Evolutionary conservation across 192 early-diverging fungal species (phyloP).

Genomic region (Gaertneriomyces sp.): DNA sequence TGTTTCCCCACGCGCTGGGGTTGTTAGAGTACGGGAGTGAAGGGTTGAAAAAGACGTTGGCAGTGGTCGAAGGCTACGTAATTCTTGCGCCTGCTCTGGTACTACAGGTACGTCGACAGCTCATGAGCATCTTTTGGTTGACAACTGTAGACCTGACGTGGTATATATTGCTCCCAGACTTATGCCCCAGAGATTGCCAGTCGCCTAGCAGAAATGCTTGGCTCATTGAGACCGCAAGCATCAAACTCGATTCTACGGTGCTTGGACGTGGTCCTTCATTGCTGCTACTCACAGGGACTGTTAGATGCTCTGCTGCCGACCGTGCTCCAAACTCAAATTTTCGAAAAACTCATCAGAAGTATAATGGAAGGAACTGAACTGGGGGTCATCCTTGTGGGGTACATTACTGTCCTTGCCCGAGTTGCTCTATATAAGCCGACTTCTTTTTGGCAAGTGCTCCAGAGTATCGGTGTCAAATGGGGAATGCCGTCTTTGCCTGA

Average conservation of each 20-base stretch:
- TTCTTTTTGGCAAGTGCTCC: slow-evolving; percentile 29
- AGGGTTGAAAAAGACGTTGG: slow-evolving; percentile 66
- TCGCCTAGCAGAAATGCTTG: slow-evolving; percentile 40
- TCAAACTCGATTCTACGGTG: slow-evolving; percentile 56
- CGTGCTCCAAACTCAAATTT: slow-evolving; percentile 52
- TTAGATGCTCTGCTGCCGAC: slow-evolving; percentile 42
- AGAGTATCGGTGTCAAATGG: neutral
- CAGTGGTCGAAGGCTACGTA: slow-evolving; percentile 82
- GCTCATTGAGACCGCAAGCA: slow-evolving; percentile 57
- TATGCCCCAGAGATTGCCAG: slow-evolving; percentile 30
- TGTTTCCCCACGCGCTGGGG: slow-evolving; percentile 59
- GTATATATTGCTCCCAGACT: slow-evolving; percentile 16
- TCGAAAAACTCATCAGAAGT: slow-evolving; percentile 51
- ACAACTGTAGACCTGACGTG: neutral
- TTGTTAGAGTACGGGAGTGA: slow-evolving; percentile 77
- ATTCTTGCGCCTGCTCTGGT: slow-evolving; percentile 57
- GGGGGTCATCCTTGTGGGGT: slow-evolving; percentile 56
- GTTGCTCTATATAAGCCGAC: slow-evolving; percentile 56
- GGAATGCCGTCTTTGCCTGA: slow-evolving; percentile 40
- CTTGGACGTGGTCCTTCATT: slow-evolving; percentile 55
- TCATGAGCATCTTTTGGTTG: neutral
- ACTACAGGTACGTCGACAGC: slow-evolving; percentile 46
- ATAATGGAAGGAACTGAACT: slow-evolving; percentile 54
- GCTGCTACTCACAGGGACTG: slow-evolving; percentile 37
- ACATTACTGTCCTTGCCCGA: slow-evolving; percentile 60